These are phyloP conservation scores for Endocarpon pusillum DNA, from an alignment of 495 filamentous ascomycete genomes.

Conservation along the genomic window DNA sequence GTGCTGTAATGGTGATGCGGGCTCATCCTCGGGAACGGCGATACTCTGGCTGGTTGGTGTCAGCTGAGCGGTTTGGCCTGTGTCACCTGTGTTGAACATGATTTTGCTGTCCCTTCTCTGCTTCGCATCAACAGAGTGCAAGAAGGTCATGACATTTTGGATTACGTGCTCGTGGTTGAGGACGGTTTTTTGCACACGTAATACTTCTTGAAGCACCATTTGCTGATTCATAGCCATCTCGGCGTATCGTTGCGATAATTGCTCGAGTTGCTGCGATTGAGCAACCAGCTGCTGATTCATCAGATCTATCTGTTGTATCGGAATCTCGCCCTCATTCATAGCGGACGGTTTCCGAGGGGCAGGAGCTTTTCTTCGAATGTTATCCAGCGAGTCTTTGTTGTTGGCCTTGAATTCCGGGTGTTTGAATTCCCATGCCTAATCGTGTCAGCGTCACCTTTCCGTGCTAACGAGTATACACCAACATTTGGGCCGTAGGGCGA, in stretches of 20 bases:
- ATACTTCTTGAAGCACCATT: constrained; percentile 71
- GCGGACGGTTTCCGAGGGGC: constrained; percentile 65
- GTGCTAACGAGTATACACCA: constrained; percentile 18
- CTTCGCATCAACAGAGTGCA: constrained; percentile 47
- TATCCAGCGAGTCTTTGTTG: constrained; percentile 91
- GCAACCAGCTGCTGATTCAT: constrained; percentile 77
- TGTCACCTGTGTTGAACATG: constrained; percentile 29
- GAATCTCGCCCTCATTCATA: constrained; percentile 51
- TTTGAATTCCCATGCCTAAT: constrained; percentile 91
- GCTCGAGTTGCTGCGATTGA: constrained; percentile 80
- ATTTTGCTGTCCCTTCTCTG: constrained; percentile 43
- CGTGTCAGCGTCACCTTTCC: constrained; percentile 1
- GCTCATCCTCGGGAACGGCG: constrained; percentile 43
- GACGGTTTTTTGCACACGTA: constrained; percentile 77
- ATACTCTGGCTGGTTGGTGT: constrained; percentile 27
- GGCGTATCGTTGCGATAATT: constrained; percentile 67
- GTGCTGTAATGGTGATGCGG: constrained; percentile 68
- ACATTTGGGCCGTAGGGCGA: constrained; percentile 86
- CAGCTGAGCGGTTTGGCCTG: constrained; percentile 17
- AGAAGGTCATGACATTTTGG: constrained; percentile 53
- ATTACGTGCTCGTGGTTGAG: constrained; percentile 67
- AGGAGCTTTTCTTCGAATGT: constrained; percentile 90
- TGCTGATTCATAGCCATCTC: constrained; percentile 74
- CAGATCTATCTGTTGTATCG: constrained; percentile 76
- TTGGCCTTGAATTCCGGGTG: constrained; percentile 93